Evolutionary conservation across 2,329 filamentous ascomycete genomes (phyloP).

Genomic region (Exserohilum turcica): DNA sequence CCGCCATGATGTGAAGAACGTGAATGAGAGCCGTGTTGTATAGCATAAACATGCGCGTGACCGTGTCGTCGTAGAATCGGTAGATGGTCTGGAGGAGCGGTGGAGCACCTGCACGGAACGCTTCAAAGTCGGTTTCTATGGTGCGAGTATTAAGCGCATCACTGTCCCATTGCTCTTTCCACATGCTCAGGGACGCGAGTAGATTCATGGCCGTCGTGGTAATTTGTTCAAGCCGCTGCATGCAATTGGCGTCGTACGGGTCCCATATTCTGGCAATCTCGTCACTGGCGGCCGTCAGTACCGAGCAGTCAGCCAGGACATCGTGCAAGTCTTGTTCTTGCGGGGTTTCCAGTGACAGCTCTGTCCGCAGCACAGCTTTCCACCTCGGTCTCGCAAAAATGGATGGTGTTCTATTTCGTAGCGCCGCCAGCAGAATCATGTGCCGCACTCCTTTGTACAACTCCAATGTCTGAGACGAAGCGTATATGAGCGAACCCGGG

Average conservation of each 20-base stretch:
- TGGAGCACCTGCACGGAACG: not conserved
- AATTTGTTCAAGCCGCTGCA: not conserved
- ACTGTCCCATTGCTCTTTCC: slow-evolving; percentile 19
- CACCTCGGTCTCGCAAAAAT: slow-evolving; percentile 35
- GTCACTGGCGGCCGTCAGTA: slow-evolving; percentile 24
- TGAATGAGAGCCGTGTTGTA: slow-evolving; percentile 38
- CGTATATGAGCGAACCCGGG: slow-evolving; percentile 7
- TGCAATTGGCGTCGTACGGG: not conserved
- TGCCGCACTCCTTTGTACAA: slow-evolving; percentile 31
- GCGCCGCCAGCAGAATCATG: slow-evolving; percentile 31
- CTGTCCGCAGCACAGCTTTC: slow-evolving; percentile 25
- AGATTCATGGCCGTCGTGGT: not conserved
- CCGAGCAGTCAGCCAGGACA: slow-evolving; percentile 37
- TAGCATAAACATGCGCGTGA: slow-evolving; percentile 31
- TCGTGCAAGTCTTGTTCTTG: slow-evolving; percentile 36
- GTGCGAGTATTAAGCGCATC: slow-evolving; percentile 6
- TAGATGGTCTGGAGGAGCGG: slow-evolving; percentile 2
- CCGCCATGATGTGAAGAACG: slow-evolving; percentile 28
- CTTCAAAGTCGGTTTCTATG: not conserved
- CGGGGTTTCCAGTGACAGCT: slow-evolving; percentile 19
- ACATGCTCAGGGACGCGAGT: slow-evolving; percentile 5
- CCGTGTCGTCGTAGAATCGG: slow-evolving; percentile 6
- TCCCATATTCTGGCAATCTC: slow-evolving; percentile 2
- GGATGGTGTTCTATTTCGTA: slow-evolving; percentile 25
- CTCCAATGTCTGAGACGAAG: slow-evolving; percentile 19